Percentiles rank a stretch among this genome's conserved stretches.
These are phyloP conservation scores for Russula compacta DNA, from an alignment of 768 basidiomycete species.

Conservation along the genomic window DNA sequence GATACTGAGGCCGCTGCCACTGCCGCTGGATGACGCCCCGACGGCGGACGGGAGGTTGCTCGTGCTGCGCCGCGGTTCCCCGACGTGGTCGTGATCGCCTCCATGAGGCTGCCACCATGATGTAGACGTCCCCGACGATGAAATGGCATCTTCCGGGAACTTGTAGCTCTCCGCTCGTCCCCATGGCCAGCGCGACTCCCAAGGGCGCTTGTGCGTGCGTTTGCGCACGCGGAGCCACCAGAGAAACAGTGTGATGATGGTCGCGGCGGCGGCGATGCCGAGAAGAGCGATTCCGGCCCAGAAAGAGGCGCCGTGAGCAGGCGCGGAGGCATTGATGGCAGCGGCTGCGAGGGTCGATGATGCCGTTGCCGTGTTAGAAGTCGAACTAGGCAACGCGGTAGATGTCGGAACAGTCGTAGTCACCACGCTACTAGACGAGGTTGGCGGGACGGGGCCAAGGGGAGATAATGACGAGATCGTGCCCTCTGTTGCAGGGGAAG, in stretches of 20 bases:
- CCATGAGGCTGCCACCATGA: constrained; percentile 1
- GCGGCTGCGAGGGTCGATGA: neutral
- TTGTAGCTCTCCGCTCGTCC: constrained; percentile 22
- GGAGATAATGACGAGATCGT: neutral
- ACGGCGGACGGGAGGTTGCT: neutral
- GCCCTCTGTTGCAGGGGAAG: neutral
- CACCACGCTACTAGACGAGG: neutral
- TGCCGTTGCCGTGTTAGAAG: neutral
- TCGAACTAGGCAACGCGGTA: neutral
- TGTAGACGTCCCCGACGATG: neutral
- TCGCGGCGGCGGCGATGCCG: constrained; percentile 18
- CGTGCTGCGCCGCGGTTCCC: neutral
- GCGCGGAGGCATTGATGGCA: neutral
- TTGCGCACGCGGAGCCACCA: constrained; percentile 24
- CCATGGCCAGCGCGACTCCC: constrained; percentile 10
- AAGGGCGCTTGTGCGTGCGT: constrained; percentile 17
- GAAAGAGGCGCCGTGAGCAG: constrained; percentile 14
- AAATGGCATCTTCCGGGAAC: constrained; percentile 3
- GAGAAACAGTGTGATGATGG: constrained; percentile 19
- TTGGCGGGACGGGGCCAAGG: neutral
- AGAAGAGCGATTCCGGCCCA: constrained; percentile 24
- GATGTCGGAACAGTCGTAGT: neutral
- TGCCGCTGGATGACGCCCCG: too few relatives aligned
- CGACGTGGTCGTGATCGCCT: neutral
- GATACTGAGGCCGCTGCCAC: too few relatives aligned